These are phyloP conservation scores for Akanthomyces lecanii DNA, from an alignment of 2,329 filamentous ascomycete species.

Conservation along the genomic window DNA sequence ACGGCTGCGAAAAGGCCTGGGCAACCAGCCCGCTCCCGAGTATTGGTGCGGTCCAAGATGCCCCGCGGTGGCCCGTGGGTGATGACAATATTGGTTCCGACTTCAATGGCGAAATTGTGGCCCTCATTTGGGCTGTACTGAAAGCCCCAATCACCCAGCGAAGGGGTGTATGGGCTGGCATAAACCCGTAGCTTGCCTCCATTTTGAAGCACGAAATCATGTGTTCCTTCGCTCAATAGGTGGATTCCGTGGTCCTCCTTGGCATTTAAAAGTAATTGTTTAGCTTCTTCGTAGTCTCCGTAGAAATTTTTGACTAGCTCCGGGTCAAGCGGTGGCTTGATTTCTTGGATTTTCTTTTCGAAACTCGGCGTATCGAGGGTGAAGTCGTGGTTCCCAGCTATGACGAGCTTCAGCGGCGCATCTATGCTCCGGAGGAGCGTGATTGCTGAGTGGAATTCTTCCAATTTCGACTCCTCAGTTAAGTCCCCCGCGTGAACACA, in stretches of 20 bases:
- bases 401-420: conserved; percentile 44
- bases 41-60: conserved; percentile 36
- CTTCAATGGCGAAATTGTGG: conserved; percentile 27
- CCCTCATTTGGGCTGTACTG: conserved; percentile 33
- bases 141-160: conserved; percentile 38
- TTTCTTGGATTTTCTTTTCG: conserved; percentile 24
- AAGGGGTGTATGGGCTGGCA: conserved; percentile 43
- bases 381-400: conserved; percentile 51
- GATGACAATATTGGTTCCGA: conserved; percentile 29
- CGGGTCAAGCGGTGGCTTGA: not conserved
- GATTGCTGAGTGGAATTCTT: conserved; percentile 36
- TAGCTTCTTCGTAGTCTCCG: conserved; percentile 34
- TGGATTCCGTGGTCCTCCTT: conserved; percentile 30
- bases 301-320: conserved; percentile 27
- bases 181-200: conserved; percentile 40
- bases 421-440: conserved; percentile 34
- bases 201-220: conserved; percentile 37
- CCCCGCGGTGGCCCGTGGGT: conserved; percentile 36
- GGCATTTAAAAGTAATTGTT: conserved; percentile 25
- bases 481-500: conserved; percentile 49
- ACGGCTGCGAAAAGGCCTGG: conserved; percentile 29
- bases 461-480: conserved; percentile 39
- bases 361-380: conserved; percentile 36
- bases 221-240: conserved; percentile 40
- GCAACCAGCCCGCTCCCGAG: conserved; percentile 28